Base-by-base conservation (phyloP, 805 yeast genomes). In the Cyberlindnera mrakii region DNA sequence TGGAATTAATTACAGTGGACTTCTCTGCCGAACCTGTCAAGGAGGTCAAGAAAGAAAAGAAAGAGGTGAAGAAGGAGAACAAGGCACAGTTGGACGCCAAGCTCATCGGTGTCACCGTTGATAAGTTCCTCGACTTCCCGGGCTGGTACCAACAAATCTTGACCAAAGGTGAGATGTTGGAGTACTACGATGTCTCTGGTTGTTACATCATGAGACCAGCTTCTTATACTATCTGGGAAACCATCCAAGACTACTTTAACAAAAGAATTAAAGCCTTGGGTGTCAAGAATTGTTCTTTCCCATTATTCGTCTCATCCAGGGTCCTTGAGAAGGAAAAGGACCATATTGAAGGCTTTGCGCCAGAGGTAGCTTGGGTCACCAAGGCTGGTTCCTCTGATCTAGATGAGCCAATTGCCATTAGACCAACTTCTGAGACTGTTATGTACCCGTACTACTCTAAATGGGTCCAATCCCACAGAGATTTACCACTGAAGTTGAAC, bases 281-380 rank as follows among this genome's bases (percentile, higher is more conserved):
- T 52, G 99, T 95, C 47, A 80, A 82, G 59, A 93, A 93, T 68
- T 84, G 97, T 20, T 91, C 91, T 66, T 93, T 93, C 85, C 99
- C 99, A 51, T 87, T 93, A 97, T 93, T 93, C 62, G 98, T 93
- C 40, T 89, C 97, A 9, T 74, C 86, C 37, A 78, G 81, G 55
- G 99, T 95, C 18, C 74, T 93, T 58, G 98, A 95, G 71, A 88
- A 82, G 71, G 99, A 93, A 74, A 93, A 93, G 70, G 99, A 93
- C 63, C 99, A 93, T 64, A 80, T 93, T 56, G 99, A 93, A 68
- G 99, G 99, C 36, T 93, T 93, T 65, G 99, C 99, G 37, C 99
- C 99, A 20, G 99, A 93, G 69, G 99, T 93, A 44, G 99, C 99
- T 20, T 93, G 99, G 99, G 99, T 93, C 54, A 93, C 99, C 44